Evolutionary conservation across 2,329 filamentous ascomycete species (phyloP), one percentile per base, ranked within the genome.

Genomic region (Hortaea werneckii): DNA sequence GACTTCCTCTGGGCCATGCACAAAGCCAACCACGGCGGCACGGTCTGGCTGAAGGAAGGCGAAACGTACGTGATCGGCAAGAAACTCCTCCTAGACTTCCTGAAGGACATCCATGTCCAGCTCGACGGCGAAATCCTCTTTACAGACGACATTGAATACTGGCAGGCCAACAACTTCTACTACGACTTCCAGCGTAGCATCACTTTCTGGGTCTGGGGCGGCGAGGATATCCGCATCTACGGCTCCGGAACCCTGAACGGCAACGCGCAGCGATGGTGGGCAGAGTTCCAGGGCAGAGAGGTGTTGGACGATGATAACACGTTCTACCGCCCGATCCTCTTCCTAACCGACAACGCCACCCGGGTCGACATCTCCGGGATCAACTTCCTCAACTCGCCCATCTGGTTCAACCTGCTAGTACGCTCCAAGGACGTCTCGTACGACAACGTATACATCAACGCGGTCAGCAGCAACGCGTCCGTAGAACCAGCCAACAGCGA

Each of bases 251-350:
- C 40, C 2, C 40, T 34, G 12, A 30, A 42, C 12, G 40, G 29
- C n/a, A 42, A 42, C n/a, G 40, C 28, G 28, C 40, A 42, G 13
- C 28, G 26, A 13, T 42, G 40, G 40, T 42, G 32, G 28, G 29
- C 29, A 13, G 29, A 26, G 6, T 30, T 42, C 12, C 26, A 29
- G 13, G 40, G 40, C n/a, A 42, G 28, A 5, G 30, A 42, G 26
- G 32, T 12, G 10, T 29, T 8, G 40, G 40, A 12, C 29, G 40
- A 11, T 29, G 28, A 6, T 29, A 42, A 28, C 40, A 42, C 5
- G 26, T 42, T 20, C 26, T 30, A 20, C 30, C 29, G 4, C 29
- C 8, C 9, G 32, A 35, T 35, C n/a, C 32, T 35, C 8, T 35
- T 35, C 32, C 32, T 35, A n/a, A 35, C 32, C 32, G 32, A 35